Percentiles rank a stretch among this genome's conserved stretches.
phyloP scores from a whole-genome alignment of 1,139 yeast genomes.

The Yamadazyma triangularis region DNA sequence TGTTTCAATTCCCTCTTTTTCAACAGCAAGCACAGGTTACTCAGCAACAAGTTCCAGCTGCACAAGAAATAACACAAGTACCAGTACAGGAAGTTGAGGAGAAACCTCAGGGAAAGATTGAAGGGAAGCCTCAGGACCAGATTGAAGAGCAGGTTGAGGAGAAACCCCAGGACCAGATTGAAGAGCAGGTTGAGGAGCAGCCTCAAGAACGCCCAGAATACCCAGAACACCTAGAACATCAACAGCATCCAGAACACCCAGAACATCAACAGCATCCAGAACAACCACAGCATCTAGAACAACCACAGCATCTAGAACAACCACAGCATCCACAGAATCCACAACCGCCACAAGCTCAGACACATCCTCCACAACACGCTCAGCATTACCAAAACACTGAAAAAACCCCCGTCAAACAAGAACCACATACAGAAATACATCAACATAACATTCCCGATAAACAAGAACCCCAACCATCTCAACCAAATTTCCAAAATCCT shows the following conservation, averaged over 20 bases:
- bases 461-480: not conserved
- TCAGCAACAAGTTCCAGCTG: not conserved
- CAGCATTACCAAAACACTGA: not conserved
- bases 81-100: conserved; percentile 1
- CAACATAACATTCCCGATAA: too few species aligned
- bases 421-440: too few species aligned
- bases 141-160: not conserved
- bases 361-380: conserved; percentile 3
- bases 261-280: not conserved
- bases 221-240: conserved; percentile 1
- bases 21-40: not conserved
- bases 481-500: too few species aligned
- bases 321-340: conserved; percentile 1
- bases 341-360: conserved; percentile 4
- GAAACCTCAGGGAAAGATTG: not conserved
- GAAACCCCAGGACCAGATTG: too few species aligned
- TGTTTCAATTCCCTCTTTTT: not conserved
- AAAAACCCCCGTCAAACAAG: not conserved
- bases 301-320: conserved; percentile 1
- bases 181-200: not conserved
- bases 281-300: conserved; percentile 1
- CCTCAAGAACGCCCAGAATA: too few species aligned
- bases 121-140: too few species aligned
- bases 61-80: too few species aligned
- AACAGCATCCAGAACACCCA: not conserved